Base-by-base conservation (phyloP, 768 basidiomycete genomes). In the Leccinum pellstonianum region DNA sequence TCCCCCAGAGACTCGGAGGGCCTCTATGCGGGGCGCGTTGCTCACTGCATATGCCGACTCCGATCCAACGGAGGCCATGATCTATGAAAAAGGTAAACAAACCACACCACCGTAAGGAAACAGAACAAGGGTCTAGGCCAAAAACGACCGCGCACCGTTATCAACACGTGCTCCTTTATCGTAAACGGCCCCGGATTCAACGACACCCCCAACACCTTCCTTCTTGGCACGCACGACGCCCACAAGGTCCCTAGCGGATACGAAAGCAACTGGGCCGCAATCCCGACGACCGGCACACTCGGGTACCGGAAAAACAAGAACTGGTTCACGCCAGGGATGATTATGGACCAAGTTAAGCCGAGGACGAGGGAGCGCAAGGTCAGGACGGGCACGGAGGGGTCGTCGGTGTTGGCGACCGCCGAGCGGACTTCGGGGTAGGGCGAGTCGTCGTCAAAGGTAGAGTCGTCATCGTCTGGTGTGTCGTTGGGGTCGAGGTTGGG, bases 301-400 rank as follows among this genome's bases (percentile, higher is more conserved):
- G 90, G 90, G 67, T 83, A 88, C 15, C 87, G 86, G 74, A 90
- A 89, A 79, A 83, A 87, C 75, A 90, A 87, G 75, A 90, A 88
- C 61, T 88, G 89, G 67, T 91, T 89, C 54, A 86, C 71, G 25
- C 83, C 86, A 5, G 86, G 78, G 55, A 86, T 79, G 67, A 91
- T 62, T 37, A 90, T 81, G 4, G 89, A 81, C 81, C 83, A 90
- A 35, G 82, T 62, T 15, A 93, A 57, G 52, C 95, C 94, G 50
- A 95, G 78, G 6, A 81, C 73, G 88, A 88, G 90, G 3, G 84
- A 81, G 35, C 90, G 85, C 47, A 91, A 48, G 0, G 89, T 90
- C 37, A 77, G 77, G 8, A 81, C 82, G 8, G 84, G 82, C 60
- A 90, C 84, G 47, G 76, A 75, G 37, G 82, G 81, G 70, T 90